Evolutionary conservation across 2,329 filamentous ascomycete genomes (phyloP), one percentile per base, ranked within the genome.

Genomic region (Fusarium anguioides): DNA sequence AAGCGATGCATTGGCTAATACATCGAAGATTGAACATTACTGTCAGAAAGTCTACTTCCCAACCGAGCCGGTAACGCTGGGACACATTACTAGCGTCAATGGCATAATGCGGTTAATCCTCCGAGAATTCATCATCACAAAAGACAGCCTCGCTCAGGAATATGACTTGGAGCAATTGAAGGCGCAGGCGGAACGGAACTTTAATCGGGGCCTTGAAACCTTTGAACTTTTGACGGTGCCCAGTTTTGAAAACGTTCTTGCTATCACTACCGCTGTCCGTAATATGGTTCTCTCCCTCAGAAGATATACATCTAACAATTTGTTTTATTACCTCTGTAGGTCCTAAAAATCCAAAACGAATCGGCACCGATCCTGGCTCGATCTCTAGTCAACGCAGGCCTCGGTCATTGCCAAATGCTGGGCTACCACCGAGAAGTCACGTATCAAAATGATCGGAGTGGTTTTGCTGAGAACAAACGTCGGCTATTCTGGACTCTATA

Each of bases 1-100:
- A n/a, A n/a, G n/a, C n/a, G n/a, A n/a, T n/a, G n/a, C n/a, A n/a
- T n/a, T n/a, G n/a, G n/a, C n/a, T n/a, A n/a, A n/a, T n/a, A n/a
- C n/a, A n/a, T n/a, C n/a, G n/a, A n/a, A n/a, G n/a, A 48, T 70
- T 15, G 68, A 70, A 21, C 45, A 51, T 12, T 8, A 70, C 1
- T 70, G 68, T 14, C 68, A 70, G 33, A 60, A 42, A 2, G 57
- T 66, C 14, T 70, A 70, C 20, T 70, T 70, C 15, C 67, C 68
- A 5, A 68, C 57, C 3, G 64, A 61, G 8, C 60, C 68, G 5
- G 60, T 64, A 2, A 63, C 68, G 9, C 45, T 68, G 2, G 64
- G 64, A 0, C 67, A 68, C 3, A 27, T 60, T 2, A 66, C 67
- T 1, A 51, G 56, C 17, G 57, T 70, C 14, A 49, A 70, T n/a